Evolutionary conservation across 148 eudicot species (phyloP), one percentile per base, ranked within the genome.

Genomic region (Cornus suecica): DNA sequence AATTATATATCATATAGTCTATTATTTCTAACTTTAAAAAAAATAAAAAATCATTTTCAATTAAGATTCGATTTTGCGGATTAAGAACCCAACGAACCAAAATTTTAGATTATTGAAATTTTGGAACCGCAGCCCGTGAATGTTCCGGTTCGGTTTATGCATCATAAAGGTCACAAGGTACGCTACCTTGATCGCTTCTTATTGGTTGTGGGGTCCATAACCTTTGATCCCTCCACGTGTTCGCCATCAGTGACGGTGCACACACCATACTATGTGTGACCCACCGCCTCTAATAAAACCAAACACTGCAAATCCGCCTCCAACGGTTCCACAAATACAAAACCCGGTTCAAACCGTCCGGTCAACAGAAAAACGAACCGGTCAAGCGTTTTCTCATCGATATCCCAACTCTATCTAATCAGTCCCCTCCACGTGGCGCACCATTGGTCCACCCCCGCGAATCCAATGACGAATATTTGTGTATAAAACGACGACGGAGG

Each of bases 391-490:
- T 15, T 41, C 30, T 77, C 78, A 77, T 85, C 79, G 86, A 56
- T 69, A 68, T 77, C 78, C 76, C 65, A 77, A 79, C 77, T 76
- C 62, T 65, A 65, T 41, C 82, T 77, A 74, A 48, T 71, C 74
- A 52, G 51, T 22, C 5, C 37, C 76, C 10, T 68, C 79, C 88
- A 83, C 82, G 84, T 78, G 88, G 42, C 66, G 11, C 0, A 68
- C 9, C 72, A 37, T 41, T 78, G 78, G 65, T 68, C 74, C 52
- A 66, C 6, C 32, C 78, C 67, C n/a, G 3, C 69, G 86, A 77
- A 85, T 85, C 88, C 88, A 85, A 85, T 83, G 86, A 74, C 71
- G 45, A 29, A 34, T 72, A 66, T 62, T 30, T 22, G 65, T 56
- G 65, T 74, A 69, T 68, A 72, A 74, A 74, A 61, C 54, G 26